phyloP scores from a whole-genome alignment of 345 rosid genomes.

The Eucalyptus cloeziana region DNA sequence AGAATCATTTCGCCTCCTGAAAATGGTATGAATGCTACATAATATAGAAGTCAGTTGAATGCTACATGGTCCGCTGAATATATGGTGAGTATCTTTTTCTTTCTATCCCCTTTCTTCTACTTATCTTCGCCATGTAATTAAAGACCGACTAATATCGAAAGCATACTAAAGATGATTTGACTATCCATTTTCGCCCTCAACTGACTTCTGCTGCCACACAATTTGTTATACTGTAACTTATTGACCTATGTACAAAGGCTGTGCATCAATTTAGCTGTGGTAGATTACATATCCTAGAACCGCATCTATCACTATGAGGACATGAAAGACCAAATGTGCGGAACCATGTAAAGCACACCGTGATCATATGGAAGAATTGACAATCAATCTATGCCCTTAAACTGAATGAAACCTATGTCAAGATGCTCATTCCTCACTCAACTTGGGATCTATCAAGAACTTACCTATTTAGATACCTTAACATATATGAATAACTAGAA shows the following conservation, averaged over 20 bases:
- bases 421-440: not conserved
- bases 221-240: not conserved
- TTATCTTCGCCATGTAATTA: not conserved
- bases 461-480: not conserved
- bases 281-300: not conserved
- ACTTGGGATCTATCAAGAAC: not conserved
- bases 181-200: not conserved
- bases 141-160: not conserved
- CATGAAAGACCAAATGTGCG: not conserved
- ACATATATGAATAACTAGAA: not conserved
- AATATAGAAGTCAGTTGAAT: too few relatives aligned
- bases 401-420: not conserved
- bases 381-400: not conserved
- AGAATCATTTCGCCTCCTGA: not conserved
- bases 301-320: not conserved
- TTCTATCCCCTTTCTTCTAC: not conserved
- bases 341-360: not conserved
- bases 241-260: not conserved
- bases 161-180: not conserved
- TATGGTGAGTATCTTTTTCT: not conserved
- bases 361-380: not conserved
- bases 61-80: not conserved
- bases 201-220: not conserved
- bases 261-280: not conserved
- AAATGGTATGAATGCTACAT: not conserved